Percentiles rank a stretch among this genome's conserved stretches.
phyloP scores from a whole-genome alignment of 2,329 filamentous ascomycete genomes.

The Fusarium staphyleae region DNA sequence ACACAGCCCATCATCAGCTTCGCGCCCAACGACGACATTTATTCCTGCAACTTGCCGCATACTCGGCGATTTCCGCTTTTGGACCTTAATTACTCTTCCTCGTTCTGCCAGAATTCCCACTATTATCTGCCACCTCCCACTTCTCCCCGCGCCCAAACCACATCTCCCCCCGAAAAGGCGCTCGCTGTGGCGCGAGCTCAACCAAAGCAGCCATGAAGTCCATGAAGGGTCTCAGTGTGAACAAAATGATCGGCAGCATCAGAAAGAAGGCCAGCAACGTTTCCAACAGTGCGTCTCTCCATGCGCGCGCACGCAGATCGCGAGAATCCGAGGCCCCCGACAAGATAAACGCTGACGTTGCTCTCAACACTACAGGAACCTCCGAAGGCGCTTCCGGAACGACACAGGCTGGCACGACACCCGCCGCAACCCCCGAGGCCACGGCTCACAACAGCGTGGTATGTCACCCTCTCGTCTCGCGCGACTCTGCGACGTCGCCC shows the following conservation, averaged over 20 bases:
- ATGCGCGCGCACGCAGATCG: neutral
- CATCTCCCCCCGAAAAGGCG: conserved; percentile 10
- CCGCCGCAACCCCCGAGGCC: conserved; percentile 69
- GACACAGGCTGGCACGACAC: conserved; percentile 43
- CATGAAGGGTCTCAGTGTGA: conserved; percentile 63
- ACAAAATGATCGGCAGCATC: conserved; percentile 64
- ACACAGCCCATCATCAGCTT: conserved; percentile 23
- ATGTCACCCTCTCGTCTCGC: conserved; percentile 45
- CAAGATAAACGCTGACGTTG: neutral
- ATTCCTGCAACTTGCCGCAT: conserved; percentile 32
- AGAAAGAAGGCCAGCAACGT: conserved; percentile 53
- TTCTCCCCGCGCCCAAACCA: conserved; percentile 8
- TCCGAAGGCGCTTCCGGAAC: conserved; percentile 33
- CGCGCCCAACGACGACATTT: conserved; percentile 24
- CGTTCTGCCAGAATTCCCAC: neutral
- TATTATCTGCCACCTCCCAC: conserved; percentile 11
- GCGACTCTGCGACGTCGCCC: conserved; percentile 3
- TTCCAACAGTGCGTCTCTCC: conserved; percentile 33
- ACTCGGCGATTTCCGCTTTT: conserved; percentile 22
- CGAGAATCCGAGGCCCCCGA: no score
- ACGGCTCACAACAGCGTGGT: conserved; percentile 72
- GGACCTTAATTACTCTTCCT: conserved; percentile 23
- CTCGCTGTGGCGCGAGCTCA: conserved; percentile 35
- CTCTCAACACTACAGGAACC: conserved; percentile 15
- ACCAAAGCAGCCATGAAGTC: conserved; percentile 47